Evolutionary conservation across 306 rosid species (phyloP).

Genomic region (Cicer judaicum): DNA sequence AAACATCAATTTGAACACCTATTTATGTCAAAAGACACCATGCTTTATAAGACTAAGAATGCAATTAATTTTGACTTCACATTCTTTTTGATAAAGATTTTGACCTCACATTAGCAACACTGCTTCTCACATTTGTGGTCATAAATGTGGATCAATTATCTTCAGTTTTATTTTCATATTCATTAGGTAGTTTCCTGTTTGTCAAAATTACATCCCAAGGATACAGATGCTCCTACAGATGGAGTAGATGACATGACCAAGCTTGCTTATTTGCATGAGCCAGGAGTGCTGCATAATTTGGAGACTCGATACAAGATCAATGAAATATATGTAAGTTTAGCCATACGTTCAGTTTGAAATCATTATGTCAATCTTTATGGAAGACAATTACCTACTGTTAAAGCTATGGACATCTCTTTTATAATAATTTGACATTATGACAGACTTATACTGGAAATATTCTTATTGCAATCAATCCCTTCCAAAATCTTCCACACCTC

Average conservation of each 20-base stretch:
- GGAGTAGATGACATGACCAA: constrained; percentile 96
- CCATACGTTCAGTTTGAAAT: constrained; percentile 44
- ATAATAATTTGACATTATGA: constrained; percentile 55
- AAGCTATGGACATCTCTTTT: constrained; percentile 46
- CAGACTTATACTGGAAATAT: constrained; percentile 97
- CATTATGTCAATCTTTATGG: constrained; percentile 41
- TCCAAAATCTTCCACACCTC: constrained; percentile 68
- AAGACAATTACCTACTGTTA: constrained; percentile 44
- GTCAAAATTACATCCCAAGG: constrained; percentile 78
- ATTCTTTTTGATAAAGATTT: neutral
- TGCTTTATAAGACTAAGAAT: constrained; percentile 26
- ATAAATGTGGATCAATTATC: constrained; percentile 29
- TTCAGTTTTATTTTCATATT: constrained; percentile 36
- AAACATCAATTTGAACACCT: constrained; percentile 26
- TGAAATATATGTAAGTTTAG: constrained; percentile 85
- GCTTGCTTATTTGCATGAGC: constrained; percentile 89
- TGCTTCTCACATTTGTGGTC: constrained; percentile 3
- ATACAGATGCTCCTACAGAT: constrained; percentile 59
- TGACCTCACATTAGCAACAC: constrained; percentile 10
- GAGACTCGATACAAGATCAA: constrained; percentile 66
- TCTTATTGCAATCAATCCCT: constrained; percentile 96
- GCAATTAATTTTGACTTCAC: constrained; percentile 36
- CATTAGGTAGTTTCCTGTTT: constrained; percentile 70
- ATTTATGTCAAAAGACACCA: constrained; percentile 19
- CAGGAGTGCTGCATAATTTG: constrained; percentile 83